phyloP scores from a whole-genome alignment of 805 yeast genomes.

The Saccharomycopsis selenospora region DNA sequence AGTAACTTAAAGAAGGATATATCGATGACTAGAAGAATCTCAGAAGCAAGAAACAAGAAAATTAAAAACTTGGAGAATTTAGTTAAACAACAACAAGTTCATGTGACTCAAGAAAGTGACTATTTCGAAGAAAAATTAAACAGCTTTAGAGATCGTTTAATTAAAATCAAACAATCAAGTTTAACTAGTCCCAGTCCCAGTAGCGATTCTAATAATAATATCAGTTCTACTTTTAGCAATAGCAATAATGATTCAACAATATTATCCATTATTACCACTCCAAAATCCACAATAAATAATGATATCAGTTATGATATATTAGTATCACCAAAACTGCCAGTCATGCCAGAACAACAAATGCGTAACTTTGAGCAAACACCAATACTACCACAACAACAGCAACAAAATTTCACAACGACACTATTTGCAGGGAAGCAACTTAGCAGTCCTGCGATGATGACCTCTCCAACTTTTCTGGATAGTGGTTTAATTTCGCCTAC shows the following conservation, averaged over 20 bases:
- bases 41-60: constrained; percentile 49
- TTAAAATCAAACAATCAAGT: constrained; percentile 23
- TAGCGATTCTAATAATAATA: background rate
- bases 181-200: constrained; percentile 4
- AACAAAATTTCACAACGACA: too few relatives aligned
- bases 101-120: constrained; percentile 41
- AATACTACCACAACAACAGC: too few relatives aligned
- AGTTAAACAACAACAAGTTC: constrained; percentile 43
- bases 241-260: constrained; percentile 9
- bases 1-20: constrained; percentile 49
- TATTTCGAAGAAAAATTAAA: constrained; percentile 41
- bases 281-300: background rate
- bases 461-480: background rate
- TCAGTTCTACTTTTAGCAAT: constrained; percentile 4
- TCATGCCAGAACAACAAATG: too few relatives aligned
- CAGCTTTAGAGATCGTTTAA: constrained; percentile 25
- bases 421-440: background rate
- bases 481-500: background rate
- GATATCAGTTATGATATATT: background rate
- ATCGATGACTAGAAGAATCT: constrained; percentile 45
- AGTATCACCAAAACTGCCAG: too few relatives aligned
- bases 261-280: background rate
- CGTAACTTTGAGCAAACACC: too few relatives aligned
- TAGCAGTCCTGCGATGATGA: constrained; percentile 1
- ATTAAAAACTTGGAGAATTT: constrained; percentile 47